phyloP scores from a whole-genome alignment of 345 rosid species.

The Aethionema arabicum region DNA sequence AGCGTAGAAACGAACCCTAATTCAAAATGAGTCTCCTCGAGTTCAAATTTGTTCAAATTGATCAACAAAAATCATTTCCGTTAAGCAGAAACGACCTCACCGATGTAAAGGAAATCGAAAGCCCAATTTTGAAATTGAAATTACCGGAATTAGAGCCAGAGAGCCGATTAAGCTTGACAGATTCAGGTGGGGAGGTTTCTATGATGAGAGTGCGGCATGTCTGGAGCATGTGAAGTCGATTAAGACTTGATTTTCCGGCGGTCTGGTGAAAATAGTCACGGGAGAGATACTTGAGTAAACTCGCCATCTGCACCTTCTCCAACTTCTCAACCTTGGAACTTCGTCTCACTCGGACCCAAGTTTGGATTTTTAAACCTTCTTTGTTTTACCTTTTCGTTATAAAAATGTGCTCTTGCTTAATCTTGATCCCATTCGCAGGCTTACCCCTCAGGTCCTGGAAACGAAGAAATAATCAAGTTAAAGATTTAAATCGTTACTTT shows the following conservation, averaged over 20 bases:
- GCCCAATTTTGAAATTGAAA: neutral
- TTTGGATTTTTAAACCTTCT: conserved; percentile 9
- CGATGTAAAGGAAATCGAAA: neutral
- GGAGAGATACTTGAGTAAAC: conserved; percentile 36
- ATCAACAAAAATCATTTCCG: neutral
- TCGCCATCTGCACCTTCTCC: conserved; percentile 21
- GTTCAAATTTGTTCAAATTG: neutral
- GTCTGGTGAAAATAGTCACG: conserved; percentile 21
- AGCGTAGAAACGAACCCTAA: neutral
- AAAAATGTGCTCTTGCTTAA: neutral
- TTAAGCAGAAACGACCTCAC: neutral
- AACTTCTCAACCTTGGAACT: neutral
- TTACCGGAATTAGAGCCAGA: conserved; percentile 69
- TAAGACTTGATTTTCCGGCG: conserved; percentile 21
- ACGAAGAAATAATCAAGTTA: too few species aligned
- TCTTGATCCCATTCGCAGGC: too few species aligned
- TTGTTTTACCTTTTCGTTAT: neutral
- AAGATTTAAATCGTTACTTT: too few species aligned
- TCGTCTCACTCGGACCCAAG: neutral
- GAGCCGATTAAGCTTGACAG: conserved; percentile 60
- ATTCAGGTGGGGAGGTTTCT: conserved; percentile 58
- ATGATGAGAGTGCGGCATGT: conserved; percentile 61
- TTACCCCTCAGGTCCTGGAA: too few species aligned
- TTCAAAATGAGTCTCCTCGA: neutral
- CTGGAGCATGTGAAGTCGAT: conserved; percentile 36